A percentile compares a stretch with the other conserved stretches of the same genome.
Evolutionary conservation across 2,329 filamentous ascomycete genomes (phyloP).

Genomic region (Tolypocladium sp.): DNA sequence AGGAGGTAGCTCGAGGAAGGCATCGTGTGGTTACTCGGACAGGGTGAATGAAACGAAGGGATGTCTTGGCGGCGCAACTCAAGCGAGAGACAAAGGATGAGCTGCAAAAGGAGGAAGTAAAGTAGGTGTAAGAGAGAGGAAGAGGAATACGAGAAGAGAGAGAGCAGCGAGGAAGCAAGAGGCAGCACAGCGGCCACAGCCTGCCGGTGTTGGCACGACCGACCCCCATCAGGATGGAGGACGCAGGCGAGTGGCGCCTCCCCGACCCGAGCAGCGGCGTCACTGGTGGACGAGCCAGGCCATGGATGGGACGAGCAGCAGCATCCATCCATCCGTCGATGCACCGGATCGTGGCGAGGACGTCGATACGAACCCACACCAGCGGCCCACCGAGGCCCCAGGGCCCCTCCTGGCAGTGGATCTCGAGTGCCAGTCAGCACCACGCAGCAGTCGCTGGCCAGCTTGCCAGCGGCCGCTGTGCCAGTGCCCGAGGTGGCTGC

Average conservation of each 20-base stretch:
- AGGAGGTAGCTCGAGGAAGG: slow-evolving; percentile 21
- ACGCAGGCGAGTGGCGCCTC: background rate
- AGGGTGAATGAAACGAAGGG: background rate
- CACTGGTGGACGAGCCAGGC: background rate
- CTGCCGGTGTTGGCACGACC: background rate
- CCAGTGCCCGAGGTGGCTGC: no score
- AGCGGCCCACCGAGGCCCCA: background rate
- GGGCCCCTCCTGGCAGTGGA: background rate
- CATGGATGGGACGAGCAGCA: background rate
- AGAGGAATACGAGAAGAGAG: background rate
- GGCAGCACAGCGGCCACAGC: background rate
- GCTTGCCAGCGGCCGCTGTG: no score
- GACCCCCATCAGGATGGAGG: background rate
- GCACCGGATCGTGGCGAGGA: background rate
- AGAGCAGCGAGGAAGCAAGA: background rate
- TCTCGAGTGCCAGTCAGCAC: background rate
- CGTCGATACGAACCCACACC: background rate
- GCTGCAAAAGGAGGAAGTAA: background rate
- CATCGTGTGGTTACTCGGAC: slow-evolving; percentile 13
- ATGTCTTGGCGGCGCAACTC: background rate
- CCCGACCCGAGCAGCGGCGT: background rate
- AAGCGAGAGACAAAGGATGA: background rate
- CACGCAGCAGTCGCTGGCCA: no score
- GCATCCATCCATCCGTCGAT: background rate
- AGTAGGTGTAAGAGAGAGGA: background rate